phyloP scores from a whole-genome alignment of 139 green algal genomes.

The Nannochloris sp. region DNA sequence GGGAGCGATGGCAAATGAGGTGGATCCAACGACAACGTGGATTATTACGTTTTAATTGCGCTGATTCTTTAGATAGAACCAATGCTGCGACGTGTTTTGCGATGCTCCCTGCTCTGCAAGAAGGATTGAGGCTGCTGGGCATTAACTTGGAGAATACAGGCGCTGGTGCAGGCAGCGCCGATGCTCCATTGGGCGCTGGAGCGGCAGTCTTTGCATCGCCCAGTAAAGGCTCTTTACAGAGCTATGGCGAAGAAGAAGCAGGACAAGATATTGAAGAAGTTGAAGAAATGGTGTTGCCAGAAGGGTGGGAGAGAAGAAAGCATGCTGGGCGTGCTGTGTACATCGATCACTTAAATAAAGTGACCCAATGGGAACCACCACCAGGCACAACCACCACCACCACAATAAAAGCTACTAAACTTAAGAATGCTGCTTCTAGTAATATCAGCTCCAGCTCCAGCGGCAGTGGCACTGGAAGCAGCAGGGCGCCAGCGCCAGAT shows the following conservation, averaged over 20 bases:
- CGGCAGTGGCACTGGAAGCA: too few species aligned
- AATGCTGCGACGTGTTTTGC: constrained; percentile 94
- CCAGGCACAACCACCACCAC: neutral
- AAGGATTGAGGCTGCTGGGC: constrained; percentile 53
- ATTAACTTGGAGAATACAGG: constrained; percentile 35
- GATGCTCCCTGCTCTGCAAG: constrained; percentile 42
- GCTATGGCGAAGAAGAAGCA: too few species aligned
- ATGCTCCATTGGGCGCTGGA: too few species aligned
- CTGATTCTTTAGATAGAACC: constrained; percentile 94
- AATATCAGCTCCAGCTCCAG: too few species aligned
- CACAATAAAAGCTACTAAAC: too few species aligned
- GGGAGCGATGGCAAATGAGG: constrained; percentile 30
- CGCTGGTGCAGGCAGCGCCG: neutral
- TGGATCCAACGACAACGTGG: constrained; percentile 57
- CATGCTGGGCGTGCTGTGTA: constrained; percentile 83
- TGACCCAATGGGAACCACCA: constrained; percentile 74
- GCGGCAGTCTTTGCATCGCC: too few species aligned
- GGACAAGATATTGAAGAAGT: neutral
- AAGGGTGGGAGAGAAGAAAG: constrained; percentile 83
- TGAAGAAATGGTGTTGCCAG: neutral
- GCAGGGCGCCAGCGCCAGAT: too few species aligned
- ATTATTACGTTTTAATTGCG: constrained; percentile 93
- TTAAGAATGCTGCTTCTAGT: too few species aligned
- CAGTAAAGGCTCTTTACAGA: too few species aligned
- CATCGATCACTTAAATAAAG: constrained; percentile 90